phyloP scores from a whole-genome alignment of 441 rosid species.

The Capsella rubella region DNA sequence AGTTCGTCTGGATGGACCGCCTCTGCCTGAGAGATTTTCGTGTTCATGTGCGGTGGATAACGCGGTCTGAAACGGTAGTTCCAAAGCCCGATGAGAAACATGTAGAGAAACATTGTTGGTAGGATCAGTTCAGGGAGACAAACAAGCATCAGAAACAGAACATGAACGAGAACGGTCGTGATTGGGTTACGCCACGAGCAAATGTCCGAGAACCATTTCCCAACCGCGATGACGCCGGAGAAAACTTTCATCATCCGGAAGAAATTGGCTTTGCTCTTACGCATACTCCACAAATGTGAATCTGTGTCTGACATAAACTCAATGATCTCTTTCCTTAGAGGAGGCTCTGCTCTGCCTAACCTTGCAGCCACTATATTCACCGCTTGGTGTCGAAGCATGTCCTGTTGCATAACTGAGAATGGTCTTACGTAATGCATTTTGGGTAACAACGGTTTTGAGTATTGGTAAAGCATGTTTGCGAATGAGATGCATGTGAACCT shows the following conservation, averaged over 20 bases:
- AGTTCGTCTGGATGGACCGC: constrained; percentile 87
- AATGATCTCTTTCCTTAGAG: constrained; percentile 83
- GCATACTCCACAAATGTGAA: constrained; percentile 95
- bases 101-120: constrained; percentile 88
- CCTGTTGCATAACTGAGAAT: constrained; percentile 79
- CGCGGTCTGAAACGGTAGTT: constrained; percentile 89
- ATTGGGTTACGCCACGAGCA: constrained; percentile 89
- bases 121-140: constrained; percentile 90
- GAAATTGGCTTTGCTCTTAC: constrained; percentile 91
- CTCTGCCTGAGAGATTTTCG: constrained; percentile 90
- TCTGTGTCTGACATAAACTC: constrained; percentile 94
- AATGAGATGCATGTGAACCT: constrained; percentile 84
- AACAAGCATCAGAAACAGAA: constrained; percentile 84
- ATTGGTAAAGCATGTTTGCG: constrained; percentile 81
- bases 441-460: constrained; percentile 77
- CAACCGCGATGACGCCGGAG: constrained; percentile 75
- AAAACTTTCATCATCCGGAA: constrained; percentile 84
- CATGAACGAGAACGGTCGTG: constrained; percentile 87
- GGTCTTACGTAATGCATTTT: constrained; percentile 96
- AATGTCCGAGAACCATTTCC: constrained; percentile 80
- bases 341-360: constrained; percentile 92
- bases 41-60: constrained; percentile 96
- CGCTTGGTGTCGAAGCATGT: constrained; percentile 91
- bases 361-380: constrained; percentile 83
- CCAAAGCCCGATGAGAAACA: constrained; percentile 93